Percentiles rank a stretch among this genome's conserved stretches.
Evolutionary conservation across 1,284 basidiomycete species (phyloP).

Genomic region (Porogramme epimiltina): DNA sequence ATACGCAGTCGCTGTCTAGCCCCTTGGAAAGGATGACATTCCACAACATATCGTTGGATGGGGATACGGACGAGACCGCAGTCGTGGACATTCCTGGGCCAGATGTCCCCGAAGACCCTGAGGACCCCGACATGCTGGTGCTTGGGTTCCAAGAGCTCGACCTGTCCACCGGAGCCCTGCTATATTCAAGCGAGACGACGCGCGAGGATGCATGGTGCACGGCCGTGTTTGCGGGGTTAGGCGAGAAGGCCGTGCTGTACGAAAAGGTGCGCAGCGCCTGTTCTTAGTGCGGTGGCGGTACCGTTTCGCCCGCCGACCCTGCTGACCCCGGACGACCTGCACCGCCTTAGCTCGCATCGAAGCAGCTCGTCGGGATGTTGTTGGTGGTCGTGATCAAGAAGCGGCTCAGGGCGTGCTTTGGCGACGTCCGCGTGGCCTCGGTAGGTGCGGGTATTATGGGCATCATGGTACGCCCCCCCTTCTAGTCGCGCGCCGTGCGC

Average conservation of each 20-base stretch:
- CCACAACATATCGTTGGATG: background rate
- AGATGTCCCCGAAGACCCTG: slow-evolving; percentile 29
- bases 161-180: slow-evolving; percentile 69
- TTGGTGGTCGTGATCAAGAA: slow-evolving; percentile 66
- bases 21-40: slow-evolving; percentile 4
- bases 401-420: slow-evolving; percentile 48
- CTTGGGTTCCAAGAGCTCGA: slow-evolving; percentile 80
- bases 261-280: slow-evolving; percentile 52
- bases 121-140: slow-evolving; percentile 66
- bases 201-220: slow-evolving; percentile 71
- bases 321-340: slow-evolving; percentile 1
- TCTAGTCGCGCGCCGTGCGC: too few relatives aligned
- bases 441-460: slow-evolving; percentile 74
- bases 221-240: slow-evolving; percentile 65
- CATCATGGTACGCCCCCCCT: slow-evolving; percentile 55
- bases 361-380: slow-evolving; percentile 79
- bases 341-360: slow-evolving; percentile 57
- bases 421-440: slow-evolving; percentile 48
- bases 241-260: slow-evolving; percentile 63
- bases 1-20: slow-evolving; percentile 3
- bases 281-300: slow-evolving; percentile 5
- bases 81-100: background rate
- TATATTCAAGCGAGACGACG: slow-evolving; percentile 61
- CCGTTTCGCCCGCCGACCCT: slow-evolving; percentile 2
- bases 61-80: slow-evolving; percentile 3